Percentiles rank a stretch among this genome's conserved stretches.
phyloP scores from a whole-genome alignment of 2,329 filamentous ascomycete species.

The Penicillium sclerotigenum region DNA sequence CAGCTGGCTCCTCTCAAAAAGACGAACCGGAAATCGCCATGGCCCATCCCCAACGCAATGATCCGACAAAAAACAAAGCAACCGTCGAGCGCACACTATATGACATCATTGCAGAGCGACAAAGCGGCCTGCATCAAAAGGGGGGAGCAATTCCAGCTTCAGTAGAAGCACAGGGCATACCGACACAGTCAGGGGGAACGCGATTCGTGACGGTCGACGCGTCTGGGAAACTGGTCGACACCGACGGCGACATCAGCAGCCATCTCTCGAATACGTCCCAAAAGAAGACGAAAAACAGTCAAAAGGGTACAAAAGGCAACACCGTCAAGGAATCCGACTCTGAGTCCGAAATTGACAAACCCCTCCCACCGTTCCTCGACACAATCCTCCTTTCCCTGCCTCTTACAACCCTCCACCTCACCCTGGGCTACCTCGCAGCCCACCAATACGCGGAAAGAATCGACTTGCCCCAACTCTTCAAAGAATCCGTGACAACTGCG shows the following conservation, averaged over 20 bases:
- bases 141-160: not conserved
- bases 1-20: slow-evolving; percentile 22
- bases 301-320: not conserved
- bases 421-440: slow-evolving; percentile 45
- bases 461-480: slow-evolving; percentile 30
- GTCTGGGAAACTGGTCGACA: slow-evolving; percentile 20
- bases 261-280: slow-evolving; percentile 5
- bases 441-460: slow-evolving; percentile 47
- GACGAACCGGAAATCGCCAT: slow-evolving; percentile 17
- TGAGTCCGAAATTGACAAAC: slow-evolving; percentile 18
- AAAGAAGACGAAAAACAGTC: not conserved
- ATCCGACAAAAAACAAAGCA: slow-evolving; percentile 25
- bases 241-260: slow-evolving; percentile 16
- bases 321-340: not conserved
- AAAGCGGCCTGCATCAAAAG: slow-evolving; percentile 30
- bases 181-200: slow-evolving; percentile 16
- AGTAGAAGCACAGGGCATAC: slow-evolving; percentile 5
- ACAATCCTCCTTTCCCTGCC: slow-evolving; percentile 44
- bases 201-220: slow-evolving; percentile 38
- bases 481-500: slow-evolving; percentile 38
- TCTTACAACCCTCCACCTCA: slow-evolving; percentile 45
- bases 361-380: slow-evolving; percentile 41
- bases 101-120: slow-evolving; percentile 46
- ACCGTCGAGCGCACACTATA: slow-evolving; percentile 39
- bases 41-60: slow-evolving; percentile 23